Base-by-base conservation (phyloP, 805 yeast species). In the Metschnikowia drakensbergensis region DNA sequence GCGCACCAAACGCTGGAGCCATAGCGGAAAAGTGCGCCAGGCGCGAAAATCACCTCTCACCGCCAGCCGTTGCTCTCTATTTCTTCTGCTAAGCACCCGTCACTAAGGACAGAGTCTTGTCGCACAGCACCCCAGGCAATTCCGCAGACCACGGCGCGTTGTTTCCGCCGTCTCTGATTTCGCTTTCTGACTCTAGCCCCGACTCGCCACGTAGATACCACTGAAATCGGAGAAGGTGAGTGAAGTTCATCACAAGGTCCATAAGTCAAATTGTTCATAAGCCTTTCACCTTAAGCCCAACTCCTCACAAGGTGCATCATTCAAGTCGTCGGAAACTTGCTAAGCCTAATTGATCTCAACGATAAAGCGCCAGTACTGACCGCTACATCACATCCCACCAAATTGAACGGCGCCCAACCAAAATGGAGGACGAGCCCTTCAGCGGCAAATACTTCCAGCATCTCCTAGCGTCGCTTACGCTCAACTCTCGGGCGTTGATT, bases 401-500 rank as follows among this genome's bases (percentile, higher is more conserved):
- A 17, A 17, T 17, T 17, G 17, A 17, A 17, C 17, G 17, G 17
- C 17, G 17, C 17, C 17, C 17, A 17, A 1, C 17, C 17, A 27
- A 27, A 29, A 54, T 49, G 55, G 44, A 42, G 11, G 63, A 60
- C 35, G 65, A 62, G 38, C 58, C 57, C 26, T 62, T 63, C 49
- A 60, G 55, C 46, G 57, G 43, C 33, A 66, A 65, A 23, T 60
- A 62, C 52, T 69, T 58, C 55, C 62, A 62, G 51, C 63, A 64
- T 47, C 61, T 66, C 33, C 61, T 71, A 41, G 51, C 57, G 13
- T 63, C 67, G 37, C 62, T 71, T n/a, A 69, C 72, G 29, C 61
- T 68, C 46, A 68, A 67, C 50, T 65, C 74, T 5, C 49, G 72
- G 45, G 67, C 72, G 3, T 57, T 71, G 32, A 72, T 72, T 26